phyloP scores from a whole-genome alignment of 2,329 filamentous ascomycete species.

The Sarocladium strictum region DNA sequence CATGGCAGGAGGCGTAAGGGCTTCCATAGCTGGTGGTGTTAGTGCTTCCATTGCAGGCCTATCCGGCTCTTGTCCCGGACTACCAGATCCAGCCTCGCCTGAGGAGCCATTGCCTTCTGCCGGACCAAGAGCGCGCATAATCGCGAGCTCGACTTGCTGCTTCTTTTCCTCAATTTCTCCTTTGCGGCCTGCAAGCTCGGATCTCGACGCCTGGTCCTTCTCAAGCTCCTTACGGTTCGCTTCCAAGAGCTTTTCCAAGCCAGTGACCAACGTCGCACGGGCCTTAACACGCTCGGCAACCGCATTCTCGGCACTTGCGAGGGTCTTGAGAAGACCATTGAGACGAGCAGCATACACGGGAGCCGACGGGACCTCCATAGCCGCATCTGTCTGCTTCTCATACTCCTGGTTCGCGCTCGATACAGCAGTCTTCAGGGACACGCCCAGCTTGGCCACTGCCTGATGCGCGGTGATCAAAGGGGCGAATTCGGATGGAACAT shows the following conservation, averaged over 20 bases:
- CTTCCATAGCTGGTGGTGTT: conserved; percentile 65
- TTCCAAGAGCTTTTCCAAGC: conserved; percentile 75
- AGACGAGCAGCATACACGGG: conserved; percentile 89
- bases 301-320: conserved; percentile 83
- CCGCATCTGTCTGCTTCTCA: conserved; percentile 71
- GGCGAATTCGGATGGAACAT: conserved; percentile 70
- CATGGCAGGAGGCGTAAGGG: conserved; percentile 16
- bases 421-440: conserved; percentile 60
- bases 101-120: conserved; percentile 45
- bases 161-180: conserved; percentile 74
- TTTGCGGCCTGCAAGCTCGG: conserved; percentile 61
- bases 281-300: conserved; percentile 87
- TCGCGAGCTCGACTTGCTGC: conserved; percentile 81
- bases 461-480: conserved; percentile 70
- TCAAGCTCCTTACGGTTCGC: conserved; percentile 64
- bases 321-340: conserved; percentile 79
- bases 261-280: conserved; percentile 68
- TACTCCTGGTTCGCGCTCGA: conserved; percentile 75
- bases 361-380: conserved; percentile 63
- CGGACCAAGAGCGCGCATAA: conserved; percentile 74
- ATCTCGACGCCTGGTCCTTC: conserved; percentile 61
- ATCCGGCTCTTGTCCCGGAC: conserved; percentile 52
- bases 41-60: conserved; percentile 80
- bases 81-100: conserved; percentile 39
- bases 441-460: conserved; percentile 64